Evolutionary conservation across 306 rosid genomes (phyloP).

Genomic region (Corylus avellana): DNA sequence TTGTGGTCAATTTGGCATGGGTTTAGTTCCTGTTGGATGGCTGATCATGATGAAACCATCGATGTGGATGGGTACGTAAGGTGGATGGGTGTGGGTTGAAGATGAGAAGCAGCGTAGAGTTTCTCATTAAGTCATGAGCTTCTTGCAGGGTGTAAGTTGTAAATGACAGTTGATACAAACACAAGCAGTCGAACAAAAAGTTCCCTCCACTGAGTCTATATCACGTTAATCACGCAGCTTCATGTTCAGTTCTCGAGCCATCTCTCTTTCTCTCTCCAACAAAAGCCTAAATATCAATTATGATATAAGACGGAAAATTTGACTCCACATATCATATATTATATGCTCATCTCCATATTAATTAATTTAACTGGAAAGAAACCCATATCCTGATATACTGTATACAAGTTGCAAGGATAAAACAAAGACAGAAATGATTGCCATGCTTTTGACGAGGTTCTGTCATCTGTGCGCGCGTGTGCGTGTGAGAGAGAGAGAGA

Average conservation of each 20-base stretch:
- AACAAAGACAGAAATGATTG: constrained; percentile 24
- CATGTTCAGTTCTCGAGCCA: constrained; percentile 34
- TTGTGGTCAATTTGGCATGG: background rate
- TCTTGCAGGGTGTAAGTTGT: constrained; percentile 53
- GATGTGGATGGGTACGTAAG: background rate
- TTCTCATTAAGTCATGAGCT: constrained; percentile 53
- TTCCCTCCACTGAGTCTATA: constrained; percentile 34
- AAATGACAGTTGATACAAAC: constrained; percentile 43
- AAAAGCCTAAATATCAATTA: background rate
- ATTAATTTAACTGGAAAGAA: background rate
- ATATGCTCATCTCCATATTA: background rate
- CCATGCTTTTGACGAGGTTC: constrained; percentile 17
- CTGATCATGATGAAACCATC: background rate
- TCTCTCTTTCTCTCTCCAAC: constrained; percentile 25
- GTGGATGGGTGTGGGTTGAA: constrained; percentile 27
- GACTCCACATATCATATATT: background rate
- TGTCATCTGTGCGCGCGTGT: background rate
- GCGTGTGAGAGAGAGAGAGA: background rate
- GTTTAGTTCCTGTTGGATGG: background rate
- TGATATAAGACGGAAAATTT: background rate
- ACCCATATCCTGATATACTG: background rate
- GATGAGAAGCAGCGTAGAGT: constrained; percentile 29
- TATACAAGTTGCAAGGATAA: background rate
- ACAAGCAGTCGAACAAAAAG: constrained; percentile 8
- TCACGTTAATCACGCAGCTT: constrained; percentile 75